Evolutionary conservation across 495 filamentous ascomycete species (phyloP).

Genomic region (Aspergillus sclerotiicarbonarius): DNA sequence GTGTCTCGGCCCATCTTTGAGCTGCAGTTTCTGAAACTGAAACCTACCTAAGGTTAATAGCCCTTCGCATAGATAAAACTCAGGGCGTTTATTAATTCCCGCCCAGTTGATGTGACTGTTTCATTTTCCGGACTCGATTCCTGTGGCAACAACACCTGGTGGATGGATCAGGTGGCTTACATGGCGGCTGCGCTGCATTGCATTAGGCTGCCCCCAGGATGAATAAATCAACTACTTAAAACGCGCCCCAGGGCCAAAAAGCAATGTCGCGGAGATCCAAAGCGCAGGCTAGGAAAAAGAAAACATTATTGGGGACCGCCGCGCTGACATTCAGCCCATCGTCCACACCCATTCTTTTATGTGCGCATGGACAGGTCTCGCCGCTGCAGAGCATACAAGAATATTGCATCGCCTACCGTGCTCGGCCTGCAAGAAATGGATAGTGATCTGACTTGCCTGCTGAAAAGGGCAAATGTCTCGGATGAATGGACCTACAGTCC

Average conservation of each 20-base stretch:
- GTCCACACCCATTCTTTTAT: no score
- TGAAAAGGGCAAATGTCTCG: background rate
- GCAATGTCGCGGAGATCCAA: no score
- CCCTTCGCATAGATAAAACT: background rate
- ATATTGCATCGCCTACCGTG: background rate
- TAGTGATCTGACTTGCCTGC: background rate
- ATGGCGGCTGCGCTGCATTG: background rate
- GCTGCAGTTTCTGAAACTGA: no score
- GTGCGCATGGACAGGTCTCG: background rate
- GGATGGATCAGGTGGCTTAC: constrained; percentile 5
- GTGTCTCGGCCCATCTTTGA: no score
- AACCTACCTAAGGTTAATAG: no score
- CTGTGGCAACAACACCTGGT: background rate
- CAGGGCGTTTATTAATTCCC: no score
- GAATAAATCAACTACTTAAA: background rate
- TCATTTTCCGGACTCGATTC: no score
- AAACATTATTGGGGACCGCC: no score
- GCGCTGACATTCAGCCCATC: no score
- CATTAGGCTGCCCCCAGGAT: background rate
- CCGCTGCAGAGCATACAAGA: background rate
- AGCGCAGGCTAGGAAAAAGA: no score
- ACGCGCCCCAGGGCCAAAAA: no score
- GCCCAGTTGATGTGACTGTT: no score
- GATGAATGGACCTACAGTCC: background rate
- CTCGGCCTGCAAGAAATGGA: background rate